These are phyloP conservation scores for Lactuca saligna DNA, from an alignment of 129 eudicot genomes.

Conservation along the genomic window DNA sequence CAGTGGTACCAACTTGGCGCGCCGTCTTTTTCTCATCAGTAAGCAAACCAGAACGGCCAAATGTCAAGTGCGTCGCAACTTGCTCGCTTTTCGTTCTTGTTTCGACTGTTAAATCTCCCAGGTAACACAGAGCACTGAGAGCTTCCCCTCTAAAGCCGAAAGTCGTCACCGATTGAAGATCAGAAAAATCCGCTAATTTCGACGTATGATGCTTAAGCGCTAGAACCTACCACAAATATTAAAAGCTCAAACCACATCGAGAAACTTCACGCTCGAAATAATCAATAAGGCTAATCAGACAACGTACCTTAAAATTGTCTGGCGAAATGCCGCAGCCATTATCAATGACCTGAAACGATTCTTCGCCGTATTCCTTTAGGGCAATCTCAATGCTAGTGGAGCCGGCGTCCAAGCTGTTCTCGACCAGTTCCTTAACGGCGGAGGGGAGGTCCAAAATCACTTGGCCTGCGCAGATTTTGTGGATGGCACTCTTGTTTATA, in stretches of 20 bases:
- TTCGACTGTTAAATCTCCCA: slow-evolving; percentile 86
- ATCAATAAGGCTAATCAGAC: background rate
- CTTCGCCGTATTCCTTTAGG: slow-evolving; percentile 68
- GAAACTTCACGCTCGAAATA: background rate
- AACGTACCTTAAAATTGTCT: slow-evolving; percentile 54
- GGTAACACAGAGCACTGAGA: slow-evolving; percentile 75
- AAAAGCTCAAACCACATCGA: slow-evolving; percentile 1
- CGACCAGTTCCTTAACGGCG: slow-evolving; percentile 90
- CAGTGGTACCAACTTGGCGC: slow-evolving; percentile 90
- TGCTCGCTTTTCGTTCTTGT: slow-evolving; percentile 72
- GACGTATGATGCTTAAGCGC: slow-evolving; percentile 97
- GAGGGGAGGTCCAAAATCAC: slow-evolving; percentile 90
- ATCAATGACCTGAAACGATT: slow-evolving; percentile 72
- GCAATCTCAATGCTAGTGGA: slow-evolving; percentile 74
- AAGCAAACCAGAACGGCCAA: slow-evolving; percentile 66
- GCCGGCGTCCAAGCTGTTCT: slow-evolving; percentile 96
- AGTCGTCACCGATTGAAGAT: slow-evolving; percentile 81
- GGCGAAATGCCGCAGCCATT: slow-evolving; percentile 84
- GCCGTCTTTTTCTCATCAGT: slow-evolving; percentile 74
- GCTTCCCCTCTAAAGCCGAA: slow-evolving; percentile 98
- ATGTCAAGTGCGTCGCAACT: slow-evolving; percentile 84
- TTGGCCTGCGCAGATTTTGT: slow-evolving; percentile 84
- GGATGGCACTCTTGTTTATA: slow-evolving; percentile 74
- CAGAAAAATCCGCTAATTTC: slow-evolving; percentile 78
- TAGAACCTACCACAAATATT: slow-evolving; percentile 49